Percentiles rank a stretch among this genome's conserved stretches.
Conservation (phyloP, 2,329 filamentous ascomycete species). For the Monosporascus cannonballus region DNA sequence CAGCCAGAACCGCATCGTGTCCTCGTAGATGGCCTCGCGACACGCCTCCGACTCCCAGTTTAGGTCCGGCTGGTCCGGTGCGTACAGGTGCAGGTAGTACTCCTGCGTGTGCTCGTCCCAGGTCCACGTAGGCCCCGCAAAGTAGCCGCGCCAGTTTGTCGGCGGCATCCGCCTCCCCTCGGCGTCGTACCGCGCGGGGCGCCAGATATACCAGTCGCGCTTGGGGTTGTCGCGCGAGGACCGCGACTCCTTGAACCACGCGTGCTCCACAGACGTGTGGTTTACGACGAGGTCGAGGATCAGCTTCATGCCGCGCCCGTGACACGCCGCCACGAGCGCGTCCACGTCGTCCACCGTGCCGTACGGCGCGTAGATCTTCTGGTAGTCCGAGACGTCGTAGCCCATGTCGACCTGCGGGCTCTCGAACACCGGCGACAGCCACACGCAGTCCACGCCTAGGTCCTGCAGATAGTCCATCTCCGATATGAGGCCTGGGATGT, state of each 20-base stretch:
- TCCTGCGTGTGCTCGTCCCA: slow-evolving; percentile 45
- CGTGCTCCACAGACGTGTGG: slow-evolving; percentile 53
- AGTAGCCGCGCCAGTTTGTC: slow-evolving; percentile 49
- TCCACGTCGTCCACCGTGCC: slow-evolving; percentile 64
- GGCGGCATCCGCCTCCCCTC: slow-evolving; percentile 51
- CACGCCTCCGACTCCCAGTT: slow-evolving; percentile 69
- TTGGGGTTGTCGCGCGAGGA: slow-evolving; percentile 45
- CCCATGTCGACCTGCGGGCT: slow-evolving; percentile 63
- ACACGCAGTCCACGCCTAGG: slow-evolving; percentile 57
- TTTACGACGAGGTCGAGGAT: slow-evolving; percentile 71
- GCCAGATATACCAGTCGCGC: slow-evolving; percentile 63
- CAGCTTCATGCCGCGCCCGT: slow-evolving; percentile 56
- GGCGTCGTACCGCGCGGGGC: slow-evolving; percentile 45
- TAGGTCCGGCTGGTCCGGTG: slow-evolving; percentile 65
- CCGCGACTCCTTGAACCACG: slow-evolving; percentile 52
- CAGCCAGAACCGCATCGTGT: slow-evolving; percentile 68
- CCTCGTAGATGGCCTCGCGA: slow-evolving; percentile 59
- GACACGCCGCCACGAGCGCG: slow-evolving; percentile 51
- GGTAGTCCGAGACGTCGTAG: slow-evolving; percentile 67
- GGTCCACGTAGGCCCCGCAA: slow-evolving; percentile 44
- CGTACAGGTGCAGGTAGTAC: slow-evolving; percentile 58
- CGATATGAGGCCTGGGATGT: slow-evolving; percentile 58
- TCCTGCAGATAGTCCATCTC: slow-evolving; percentile 58
- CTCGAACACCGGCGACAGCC: slow-evolving; percentile 48
- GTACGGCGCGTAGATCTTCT: slow-evolving; percentile 58